Conservation (phyloP, 768 basidiomycete genomes). For the Lentinula detonsa region DNA sequence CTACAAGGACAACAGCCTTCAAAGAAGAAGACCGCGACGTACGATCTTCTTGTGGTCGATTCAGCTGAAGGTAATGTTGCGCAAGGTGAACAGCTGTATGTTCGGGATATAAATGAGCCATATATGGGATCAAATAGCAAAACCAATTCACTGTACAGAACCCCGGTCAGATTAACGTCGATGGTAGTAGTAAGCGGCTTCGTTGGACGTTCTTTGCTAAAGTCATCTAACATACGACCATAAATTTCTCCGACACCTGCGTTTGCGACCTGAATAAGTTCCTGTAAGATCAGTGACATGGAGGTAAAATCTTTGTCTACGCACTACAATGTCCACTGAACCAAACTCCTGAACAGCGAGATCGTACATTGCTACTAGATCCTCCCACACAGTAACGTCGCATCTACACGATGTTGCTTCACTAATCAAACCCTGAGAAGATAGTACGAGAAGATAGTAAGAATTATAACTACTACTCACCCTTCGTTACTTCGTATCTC, state of each 20-base stretch:
- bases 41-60: constrained; percentile 5
- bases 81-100: constrained; percentile 22
- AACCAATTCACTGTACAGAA: constrained; percentile 18
- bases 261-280: constrained; percentile 34
- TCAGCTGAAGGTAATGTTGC: constrained; percentile 21
- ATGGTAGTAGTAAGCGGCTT: constrained; percentile 20
- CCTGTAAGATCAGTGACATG: not conserved
- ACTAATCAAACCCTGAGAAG: constrained; percentile 19
- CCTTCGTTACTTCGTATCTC: constrained; percentile 32
- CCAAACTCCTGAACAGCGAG: constrained; percentile 38
- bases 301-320: constrained; percentile 10
- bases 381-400: constrained; percentile 49
- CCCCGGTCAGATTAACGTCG: constrained; percentile 24
- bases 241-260: constrained; percentile 39
- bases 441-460: not conserved
- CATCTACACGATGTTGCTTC: constrained; percentile 36
- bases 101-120: not conserved
- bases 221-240: constrained; percentile 12
- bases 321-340: constrained; percentile 48
- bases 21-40: not conserved
- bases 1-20: constrained; percentile 26
- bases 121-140: not conserved
- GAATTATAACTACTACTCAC: constrained; percentile 27
- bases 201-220: constrained; percentile 7
- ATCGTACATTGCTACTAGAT: constrained; percentile 47